A percentile compares a stretch with the other conserved stretches of the same genome.
phyloP scores from a whole-genome alignment of 1,284 basidiomycete species.

The Cutaneotrichosporon arboriforme region DNA sequence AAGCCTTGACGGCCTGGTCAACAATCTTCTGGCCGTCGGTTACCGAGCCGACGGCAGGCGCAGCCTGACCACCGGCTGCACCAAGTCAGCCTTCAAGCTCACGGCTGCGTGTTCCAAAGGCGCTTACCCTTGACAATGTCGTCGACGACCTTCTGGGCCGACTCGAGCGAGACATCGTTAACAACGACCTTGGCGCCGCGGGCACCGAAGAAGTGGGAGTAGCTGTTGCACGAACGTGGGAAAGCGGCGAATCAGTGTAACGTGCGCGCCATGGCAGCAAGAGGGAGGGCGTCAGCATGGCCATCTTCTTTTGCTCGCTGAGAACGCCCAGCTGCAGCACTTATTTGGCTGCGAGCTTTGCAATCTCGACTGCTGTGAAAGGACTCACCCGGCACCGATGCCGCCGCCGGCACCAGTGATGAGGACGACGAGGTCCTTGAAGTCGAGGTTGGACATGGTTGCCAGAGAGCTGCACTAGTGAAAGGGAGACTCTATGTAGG shows the following conservation, averaged over 20 bases:
- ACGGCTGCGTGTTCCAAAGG: too few relatives aligned
- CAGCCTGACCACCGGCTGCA: constrained; percentile 77
- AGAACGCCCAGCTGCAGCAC: neutral
- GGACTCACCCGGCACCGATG: constrained; percentile 70
- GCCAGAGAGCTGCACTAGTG: neutral
- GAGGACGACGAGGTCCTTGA: constrained; percentile 88
- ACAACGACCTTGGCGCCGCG: constrained; percentile 91
- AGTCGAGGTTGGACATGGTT: constrained; percentile 46
- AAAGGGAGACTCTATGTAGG: neutral
- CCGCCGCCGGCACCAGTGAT: constrained; percentile 96
- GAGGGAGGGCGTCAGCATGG: constrained; percentile 3
- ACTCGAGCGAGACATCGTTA: constrained; percentile 84
- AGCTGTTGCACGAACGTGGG: constrained; percentile 53
- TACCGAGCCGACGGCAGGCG: constrained; percentile 81
- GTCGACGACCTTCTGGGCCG: constrained; percentile 88
- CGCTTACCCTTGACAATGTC: constrained; percentile 73
- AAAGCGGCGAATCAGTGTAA: neutral
- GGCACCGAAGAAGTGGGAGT: constrained; percentile 82
- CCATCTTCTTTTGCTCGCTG: neutral
- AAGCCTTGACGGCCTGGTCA: constrained; percentile 74
- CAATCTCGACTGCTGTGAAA: too few relatives aligned
- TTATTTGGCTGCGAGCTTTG: neutral
- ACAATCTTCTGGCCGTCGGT: constrained; percentile 84
- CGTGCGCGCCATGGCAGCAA: neutral
- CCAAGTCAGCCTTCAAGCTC: neutral